Evolutionary conservation across 768 basidiomycete genomes (phyloP), one percentile per base, ranked within the genome.

Genomic region (Chalciporus pseudorubinellus): DNA sequence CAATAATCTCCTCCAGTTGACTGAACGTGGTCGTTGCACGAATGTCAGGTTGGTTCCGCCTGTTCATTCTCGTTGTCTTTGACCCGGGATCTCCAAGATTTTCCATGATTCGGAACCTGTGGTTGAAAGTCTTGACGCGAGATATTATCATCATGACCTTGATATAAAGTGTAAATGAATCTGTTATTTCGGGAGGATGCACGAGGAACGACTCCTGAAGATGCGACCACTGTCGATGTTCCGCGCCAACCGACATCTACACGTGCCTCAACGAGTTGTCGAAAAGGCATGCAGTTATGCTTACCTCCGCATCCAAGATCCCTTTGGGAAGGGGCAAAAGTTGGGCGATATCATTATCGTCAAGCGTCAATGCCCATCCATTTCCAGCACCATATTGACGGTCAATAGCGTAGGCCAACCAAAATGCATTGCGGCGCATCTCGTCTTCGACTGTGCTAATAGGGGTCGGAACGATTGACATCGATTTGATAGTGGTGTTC

Each of bases 341-440:
- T 52, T 89, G 87, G 19, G 82, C 82, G 18, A 91, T 75, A 59
- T 89, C 87, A 53, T 82, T 76, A 61, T 91, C 88, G 55, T 90
- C 89, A 10, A 90, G 69, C 51, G 76, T 77, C 52, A 82, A 72
- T 0, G 87, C 82, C 81, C 87, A 90, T 18, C 83, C 84, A 58
- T 87, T 88, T 28, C 81, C 80, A 53, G 77, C 78, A 6, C 85
- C 82, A 50, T 82, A 79, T 53, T 83, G 77, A 22, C 87, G 80
- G 57, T 90, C 88, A 40, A 76, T 72, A 6, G 82, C 75, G 63
- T 89, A 89, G 9, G 85, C 82, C 41, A 86, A 60, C 82, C 87
- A 91, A 59, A 89, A 88, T 1, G 80, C 74, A 58, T 89, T 89
- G 48, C 87, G 74, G 44, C 89, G 76, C 36, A 73, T 80, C 65